Percentiles rank a stretch among this genome's conserved stretches.
Evolutionary conservation across 768 basidiomycete species (phyloP).

Genomic region (Rossbeevera mucosa): DNA sequence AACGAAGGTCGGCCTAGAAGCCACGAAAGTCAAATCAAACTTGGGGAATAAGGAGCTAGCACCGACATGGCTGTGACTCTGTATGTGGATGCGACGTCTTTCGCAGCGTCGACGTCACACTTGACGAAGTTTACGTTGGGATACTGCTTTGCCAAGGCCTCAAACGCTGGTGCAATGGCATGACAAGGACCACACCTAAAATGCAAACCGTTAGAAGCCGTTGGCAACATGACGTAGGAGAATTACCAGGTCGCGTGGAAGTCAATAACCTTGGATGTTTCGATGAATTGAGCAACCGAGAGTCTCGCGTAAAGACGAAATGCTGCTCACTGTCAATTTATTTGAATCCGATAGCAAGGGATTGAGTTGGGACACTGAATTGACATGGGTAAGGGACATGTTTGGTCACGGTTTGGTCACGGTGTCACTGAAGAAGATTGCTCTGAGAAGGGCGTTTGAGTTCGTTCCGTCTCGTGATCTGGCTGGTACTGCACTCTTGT

Average conservation of each 20-base stretch:
- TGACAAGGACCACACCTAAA: slow-evolving; percentile 84
- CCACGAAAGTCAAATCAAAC: neutral
- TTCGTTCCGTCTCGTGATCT: too few relatives aligned
- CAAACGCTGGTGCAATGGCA: slow-evolving; percentile 72
- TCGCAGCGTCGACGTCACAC: slow-evolving; percentile 70
- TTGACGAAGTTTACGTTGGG: slow-evolving; percentile 76
- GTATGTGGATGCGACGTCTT: slow-evolving; percentile 62
- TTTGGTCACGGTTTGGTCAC: too few relatives aligned
- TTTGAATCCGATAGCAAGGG: slow-evolving; percentile 52
- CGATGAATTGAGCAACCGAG: slow-evolving; percentile 1
- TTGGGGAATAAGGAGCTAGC: neutral
- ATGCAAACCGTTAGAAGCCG: slow-evolving; percentile 6
- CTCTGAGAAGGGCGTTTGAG: too few relatives aligned
- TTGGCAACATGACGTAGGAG: neutral
- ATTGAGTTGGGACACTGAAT: slow-evolving; percentile 60
- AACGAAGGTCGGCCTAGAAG: slow-evolving; percentile 73
- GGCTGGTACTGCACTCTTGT: too few relatives aligned
- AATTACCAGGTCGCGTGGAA: slow-evolving; percentile 79
- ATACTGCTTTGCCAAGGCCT: slow-evolving; percentile 65
- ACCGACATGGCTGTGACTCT: slow-evolving; percentile 69
- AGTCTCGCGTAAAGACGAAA: neutral
- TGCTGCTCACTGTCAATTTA: slow-evolving; percentile 55
- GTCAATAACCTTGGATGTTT: slow-evolving; percentile 70
- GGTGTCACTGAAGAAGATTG: too few relatives aligned
- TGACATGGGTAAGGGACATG: slow-evolving; percentile 62